Evolutionary conservation across 2,329 filamentous ascomycete species (phyloP).

Genomic region (Neoascochyta sp.): DNA sequence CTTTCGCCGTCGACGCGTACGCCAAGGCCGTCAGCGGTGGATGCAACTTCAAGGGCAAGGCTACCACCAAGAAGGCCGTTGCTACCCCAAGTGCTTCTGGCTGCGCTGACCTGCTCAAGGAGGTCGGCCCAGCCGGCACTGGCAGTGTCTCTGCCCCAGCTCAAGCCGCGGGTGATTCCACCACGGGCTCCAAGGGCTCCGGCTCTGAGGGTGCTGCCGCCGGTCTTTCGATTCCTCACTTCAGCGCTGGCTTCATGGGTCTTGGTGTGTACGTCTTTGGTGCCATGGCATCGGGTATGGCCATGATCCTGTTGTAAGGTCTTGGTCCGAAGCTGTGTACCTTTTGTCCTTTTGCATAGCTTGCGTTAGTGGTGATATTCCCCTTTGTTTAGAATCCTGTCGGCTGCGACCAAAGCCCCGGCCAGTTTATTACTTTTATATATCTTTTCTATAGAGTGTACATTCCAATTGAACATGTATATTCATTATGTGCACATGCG

Average conservation of each 20-base stretch:
- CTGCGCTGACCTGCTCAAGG: conserved; percentile 59
- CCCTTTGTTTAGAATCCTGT: conserved; percentile 8
- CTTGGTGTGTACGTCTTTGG: conserved; percentile 50
- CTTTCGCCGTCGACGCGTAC: conserved; percentile 71
- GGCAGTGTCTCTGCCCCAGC: conserved; percentile 47
- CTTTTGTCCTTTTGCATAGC: conserved; percentile 3
- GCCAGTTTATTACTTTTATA: no score
- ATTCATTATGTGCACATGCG: no score
- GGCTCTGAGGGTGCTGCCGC: conserved; percentile 37
- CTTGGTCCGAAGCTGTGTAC: background rate
- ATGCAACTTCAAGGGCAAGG: conserved; percentile 70
- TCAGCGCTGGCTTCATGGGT: conserved; percentile 46
- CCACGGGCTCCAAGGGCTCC: conserved; percentile 8
- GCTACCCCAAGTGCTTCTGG: conserved; percentile 45
- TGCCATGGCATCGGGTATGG: conserved; percentile 51
- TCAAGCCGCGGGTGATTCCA: conserved; percentile 17
- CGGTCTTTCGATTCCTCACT: conserved; percentile 43
- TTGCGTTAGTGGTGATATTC: conserved; percentile 9
- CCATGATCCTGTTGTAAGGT: conserved; percentile 53
- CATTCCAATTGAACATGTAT: no score
- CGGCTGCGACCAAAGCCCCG: no score
- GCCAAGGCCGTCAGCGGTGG: conserved; percentile 48
- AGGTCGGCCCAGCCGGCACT: conserved; percentile 60
- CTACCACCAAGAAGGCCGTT: conserved; percentile 51
- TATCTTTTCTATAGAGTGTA: no score